Evolutionary conservation across 352 stramenopile genomes (phyloP), one percentile per base, ranked within the genome.

Genomic region (Phytophthora lateralis): DNA sequence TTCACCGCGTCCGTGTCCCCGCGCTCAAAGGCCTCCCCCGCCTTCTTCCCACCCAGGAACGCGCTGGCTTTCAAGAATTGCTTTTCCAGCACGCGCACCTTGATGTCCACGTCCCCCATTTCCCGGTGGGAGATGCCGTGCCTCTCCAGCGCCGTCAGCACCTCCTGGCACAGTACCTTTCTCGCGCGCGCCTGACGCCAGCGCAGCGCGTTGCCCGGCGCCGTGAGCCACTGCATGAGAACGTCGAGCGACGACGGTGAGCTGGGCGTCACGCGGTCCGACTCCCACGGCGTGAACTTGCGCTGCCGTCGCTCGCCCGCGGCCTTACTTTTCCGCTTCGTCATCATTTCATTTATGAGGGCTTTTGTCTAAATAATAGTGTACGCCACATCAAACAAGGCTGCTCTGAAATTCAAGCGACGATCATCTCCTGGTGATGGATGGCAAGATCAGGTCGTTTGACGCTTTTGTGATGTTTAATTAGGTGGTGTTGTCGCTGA

Each of bases 141-240:
- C 4, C 27, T 37, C 53, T 62, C 18, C 15, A 73, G 27, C 34
- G 38, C 21, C 45, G 42, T 45, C 14, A 65, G 26, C 5, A 73
- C 47, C 55, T 75, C 66, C 29, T 50, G 35, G 38, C 46, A 63
- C 26, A 69, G 12, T 18, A 12, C 35, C 14, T 34, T 42, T 47
- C 49, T 10, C 2, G 14, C 37, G 41, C 32, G 17, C 52, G 58
- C 21, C 53, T 67, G 54, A 30, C 48, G 58, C 73, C 67, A 82
- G 10, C 71, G 71, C 30, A 61, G 29, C 26, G 65, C 69, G 47
- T 83, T 83, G 1, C 59, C 55, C 1, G 71, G 65, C 17, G 29
- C 53, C 15, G 50, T 55, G 17, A 83, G 55, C 68, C 71, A 83
- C 18, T 55, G 20, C 18, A 83, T 48, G 20, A 83, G 50, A 8